A percentile compares a stretch with the other conserved stretches of the same genome.
Conservation (phyloP, 2,329 filamentous ascomycete genomes). For the Fusarium nematophilum region DNA sequence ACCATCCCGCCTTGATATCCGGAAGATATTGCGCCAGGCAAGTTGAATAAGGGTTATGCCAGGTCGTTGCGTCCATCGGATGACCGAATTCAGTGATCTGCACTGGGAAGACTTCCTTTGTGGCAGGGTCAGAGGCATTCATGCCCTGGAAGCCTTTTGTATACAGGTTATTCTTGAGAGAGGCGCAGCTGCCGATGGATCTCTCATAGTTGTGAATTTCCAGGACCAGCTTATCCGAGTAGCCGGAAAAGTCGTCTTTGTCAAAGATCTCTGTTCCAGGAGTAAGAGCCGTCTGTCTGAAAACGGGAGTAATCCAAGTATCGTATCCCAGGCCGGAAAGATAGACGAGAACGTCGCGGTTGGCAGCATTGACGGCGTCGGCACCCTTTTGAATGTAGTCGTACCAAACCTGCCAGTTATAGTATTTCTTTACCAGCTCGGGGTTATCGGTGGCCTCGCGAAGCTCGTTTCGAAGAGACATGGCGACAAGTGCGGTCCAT, state of each 20-base stretch:
- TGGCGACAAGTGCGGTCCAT: slow-evolving; percentile 61
- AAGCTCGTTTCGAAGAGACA: slow-evolving; percentile 66
- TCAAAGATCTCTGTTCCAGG: slow-evolving; percentile 59
- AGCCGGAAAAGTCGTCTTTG: slow-evolving; percentile 59
- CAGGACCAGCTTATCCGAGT: slow-evolving; percentile 66
- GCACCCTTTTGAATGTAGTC: slow-evolving; percentile 60
- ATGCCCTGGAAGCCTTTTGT: slow-evolving; percentile 65
- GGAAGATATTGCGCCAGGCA: slow-evolving; percentile 64
- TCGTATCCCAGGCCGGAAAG: slow-evolving; percentile 69
- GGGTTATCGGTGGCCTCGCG: slow-evolving; percentile 54
- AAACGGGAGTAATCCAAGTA: slow-evolving; percentile 64
- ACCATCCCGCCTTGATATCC: slow-evolving; percentile 63
- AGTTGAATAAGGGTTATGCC: slow-evolving; percentile 60
- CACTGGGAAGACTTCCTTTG: slow-evolving; percentile 53
- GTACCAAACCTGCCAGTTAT: slow-evolving; percentile 70
- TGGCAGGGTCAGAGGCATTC: slow-evolving; percentile 48
- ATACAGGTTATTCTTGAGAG: slow-evolving; percentile 59
- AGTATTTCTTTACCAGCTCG: slow-evolving; percentile 49
- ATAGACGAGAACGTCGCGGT: slow-evolving; percentile 66
- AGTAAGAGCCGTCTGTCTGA: slow-evolving; percentile 59
- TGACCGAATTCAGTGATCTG: slow-evolving; percentile 68
- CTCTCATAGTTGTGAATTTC: slow-evolving; percentile 72
- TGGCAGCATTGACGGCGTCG: slow-evolving; percentile 61
- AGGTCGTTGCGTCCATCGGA: slow-evolving; percentile 58
- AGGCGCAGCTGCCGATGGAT: slow-evolving; percentile 58